Evolutionary conservation across 345 rosid genomes (phyloP).

Genomic region (Acer yangbiense): DNA sequence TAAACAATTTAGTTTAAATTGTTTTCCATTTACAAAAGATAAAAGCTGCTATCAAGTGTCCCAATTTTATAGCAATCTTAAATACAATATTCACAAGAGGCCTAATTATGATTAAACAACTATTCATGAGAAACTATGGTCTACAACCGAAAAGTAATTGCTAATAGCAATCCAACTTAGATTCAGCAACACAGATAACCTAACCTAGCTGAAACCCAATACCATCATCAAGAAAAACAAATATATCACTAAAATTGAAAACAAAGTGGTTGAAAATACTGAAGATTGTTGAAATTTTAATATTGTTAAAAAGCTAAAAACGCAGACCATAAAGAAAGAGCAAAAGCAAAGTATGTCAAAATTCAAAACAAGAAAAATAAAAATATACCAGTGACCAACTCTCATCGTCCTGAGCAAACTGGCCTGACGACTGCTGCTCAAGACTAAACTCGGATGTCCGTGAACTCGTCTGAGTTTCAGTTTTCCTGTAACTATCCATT

Average conservation of each 20-base stretch:
- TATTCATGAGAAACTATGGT: background rate
- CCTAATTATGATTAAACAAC: background rate
- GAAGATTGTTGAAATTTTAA: background rate
- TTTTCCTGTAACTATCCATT: constrained; percentile 41
- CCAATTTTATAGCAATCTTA: background rate
- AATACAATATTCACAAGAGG: background rate
- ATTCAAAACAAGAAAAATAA: background rate
- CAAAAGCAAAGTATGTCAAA: background rate
- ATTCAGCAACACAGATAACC: background rate
- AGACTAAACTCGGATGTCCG: constrained; percentile 25
- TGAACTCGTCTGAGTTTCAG: constrained; percentile 31
- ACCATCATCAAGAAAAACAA: background rate
- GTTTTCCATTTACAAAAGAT: background rate
- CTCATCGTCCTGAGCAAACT: constrained; percentile 21
- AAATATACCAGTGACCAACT: constrained; percentile 31
- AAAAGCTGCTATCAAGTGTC: background rate
- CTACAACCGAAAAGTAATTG: background rate
- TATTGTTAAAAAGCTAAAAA: background rate
- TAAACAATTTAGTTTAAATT: background rate
- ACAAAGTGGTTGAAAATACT: background rate
- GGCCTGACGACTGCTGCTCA: constrained; percentile 25
- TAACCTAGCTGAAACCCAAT: background rate
- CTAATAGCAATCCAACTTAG: background rate
- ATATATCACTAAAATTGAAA: constrained; percentile 14
- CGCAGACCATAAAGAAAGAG: background rate